phyloP scores from a whole-genome alignment of 805 yeast species.

The Candida loeiensis region DNA sequence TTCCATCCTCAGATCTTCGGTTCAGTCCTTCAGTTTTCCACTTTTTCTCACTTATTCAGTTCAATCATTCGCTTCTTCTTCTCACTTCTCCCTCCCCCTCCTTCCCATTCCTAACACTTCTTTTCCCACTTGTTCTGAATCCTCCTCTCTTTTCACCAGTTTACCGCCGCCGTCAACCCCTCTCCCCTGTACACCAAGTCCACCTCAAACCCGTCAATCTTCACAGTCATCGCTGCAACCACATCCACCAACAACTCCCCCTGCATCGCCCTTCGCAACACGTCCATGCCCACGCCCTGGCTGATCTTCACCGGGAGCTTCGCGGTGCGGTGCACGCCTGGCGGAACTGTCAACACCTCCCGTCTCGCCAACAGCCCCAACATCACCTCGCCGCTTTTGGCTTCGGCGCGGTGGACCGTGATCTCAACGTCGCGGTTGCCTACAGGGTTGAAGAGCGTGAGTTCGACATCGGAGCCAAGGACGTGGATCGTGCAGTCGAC shows the following conservation, averaged over 20 bases:
- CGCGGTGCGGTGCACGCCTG: conserved; percentile 51
- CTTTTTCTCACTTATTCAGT: too few species aligned
- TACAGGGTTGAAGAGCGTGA: conserved; percentile 54
- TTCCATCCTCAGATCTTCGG: too few species aligned
- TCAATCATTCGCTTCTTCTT: too few species aligned
- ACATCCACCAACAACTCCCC: conserved; percentile 49
- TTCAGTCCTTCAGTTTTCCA: too few species aligned
- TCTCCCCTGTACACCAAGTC: conserved; percentile 45
- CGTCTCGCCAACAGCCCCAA: conserved; percentile 44
- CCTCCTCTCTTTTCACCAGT: not conserved
- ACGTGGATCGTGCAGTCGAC: conserved; percentile 51
- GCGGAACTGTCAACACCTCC: conserved; percentile 44
- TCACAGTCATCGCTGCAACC: conserved; percentile 39
- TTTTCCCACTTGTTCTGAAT: not conserved
- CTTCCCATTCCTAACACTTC: not conserved
- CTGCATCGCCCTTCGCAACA: conserved; percentile 48
- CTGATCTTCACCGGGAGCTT: conserved; percentile 47
- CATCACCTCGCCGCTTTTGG: conserved; percentile 43
- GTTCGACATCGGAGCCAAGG: conserved; percentile 51
- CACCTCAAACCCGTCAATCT: conserved; percentile 37
- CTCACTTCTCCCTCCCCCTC: not conserved
- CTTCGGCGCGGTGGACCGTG: conserved; percentile 44
- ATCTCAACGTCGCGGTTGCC: conserved; percentile 43
- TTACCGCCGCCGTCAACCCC: conserved; percentile 24
- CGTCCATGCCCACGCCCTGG: conserved; percentile 46